Evolutionary conservation across 2,329 filamentous ascomycete genomes (phyloP).

Genomic region (Didymella segeticola): DNA sequence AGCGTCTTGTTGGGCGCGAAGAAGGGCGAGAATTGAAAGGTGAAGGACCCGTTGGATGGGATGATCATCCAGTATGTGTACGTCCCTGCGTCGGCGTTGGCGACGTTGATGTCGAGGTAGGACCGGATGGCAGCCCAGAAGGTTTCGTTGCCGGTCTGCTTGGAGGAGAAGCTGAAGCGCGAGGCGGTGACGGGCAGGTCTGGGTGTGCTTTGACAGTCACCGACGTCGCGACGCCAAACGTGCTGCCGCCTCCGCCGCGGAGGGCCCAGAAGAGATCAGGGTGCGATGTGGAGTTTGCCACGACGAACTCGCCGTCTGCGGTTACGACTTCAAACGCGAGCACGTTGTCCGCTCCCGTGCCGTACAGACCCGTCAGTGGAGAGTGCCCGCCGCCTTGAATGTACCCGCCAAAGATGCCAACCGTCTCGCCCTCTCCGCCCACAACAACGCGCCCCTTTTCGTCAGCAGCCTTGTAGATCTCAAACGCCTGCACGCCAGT

Average conservation of each 20-base stretch:
- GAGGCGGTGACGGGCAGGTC: constrained; percentile 41
- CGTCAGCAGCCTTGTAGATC: constrained; percentile 59
- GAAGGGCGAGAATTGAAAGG: constrained; percentile 45
- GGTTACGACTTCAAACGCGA: constrained; percentile 44
- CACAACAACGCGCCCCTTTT: constrained; percentile 57
- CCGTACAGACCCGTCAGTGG: constrained; percentile 58
- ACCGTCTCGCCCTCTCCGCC: constrained; percentile 61
- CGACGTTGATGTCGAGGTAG: constrained; percentile 41
- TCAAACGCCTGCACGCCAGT: constrained; percentile 62
- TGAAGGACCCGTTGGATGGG: constrained; percentile 42
- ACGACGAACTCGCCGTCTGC: constrained; percentile 40
- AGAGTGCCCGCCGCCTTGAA: constrained; percentile 60
- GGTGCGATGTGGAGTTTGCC: constrained; percentile 39
- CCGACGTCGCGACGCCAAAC: constrained; percentile 43
- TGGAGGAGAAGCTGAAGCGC: constrained; percentile 42
- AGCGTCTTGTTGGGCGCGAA: constrained; percentile 44
- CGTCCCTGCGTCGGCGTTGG: constrained; percentile 46
- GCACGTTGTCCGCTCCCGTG: constrained; percentile 46
- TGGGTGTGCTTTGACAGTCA: constrained; percentile 45
- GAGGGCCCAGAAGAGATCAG: constrained; percentile 48
- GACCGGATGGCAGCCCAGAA: constrained; percentile 45
- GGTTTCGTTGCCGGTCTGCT: constrained; percentile 41
- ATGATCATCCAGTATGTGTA: constrained; percentile 45
- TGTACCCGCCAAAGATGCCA: constrained; percentile 56
- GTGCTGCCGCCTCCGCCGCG: constrained; percentile 45